These are phyloP conservation scores for Aspergillus carbonarius DNA, from an alignment of 2,329 filamentous ascomycete genomes.

Conservation along the genomic window DNA sequence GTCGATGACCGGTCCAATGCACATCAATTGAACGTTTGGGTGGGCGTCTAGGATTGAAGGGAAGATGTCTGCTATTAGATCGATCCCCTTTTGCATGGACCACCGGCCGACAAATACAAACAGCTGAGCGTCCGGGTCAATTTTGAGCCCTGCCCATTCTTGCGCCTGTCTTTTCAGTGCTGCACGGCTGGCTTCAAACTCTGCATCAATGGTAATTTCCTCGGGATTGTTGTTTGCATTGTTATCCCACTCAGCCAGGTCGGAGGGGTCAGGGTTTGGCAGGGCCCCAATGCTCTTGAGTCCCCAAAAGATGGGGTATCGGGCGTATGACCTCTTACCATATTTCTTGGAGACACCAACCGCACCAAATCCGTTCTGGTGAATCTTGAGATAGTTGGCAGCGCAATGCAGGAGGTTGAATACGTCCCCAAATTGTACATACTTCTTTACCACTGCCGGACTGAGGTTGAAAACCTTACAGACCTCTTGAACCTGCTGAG, in stretches of 20 bases:
- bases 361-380: constrained; percentile 66
- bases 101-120: constrained; percentile 68
- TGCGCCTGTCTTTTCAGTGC: constrained; percentile 60
- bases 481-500: constrained; percentile 60
- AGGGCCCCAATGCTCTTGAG: constrained; percentile 61
- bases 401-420: constrained; percentile 67
- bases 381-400: constrained; percentile 63
- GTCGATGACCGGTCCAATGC: constrained; percentile 64
- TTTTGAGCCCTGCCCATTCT: constrained; percentile 63
- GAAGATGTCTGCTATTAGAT: constrained; percentile 66
- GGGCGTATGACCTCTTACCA: constrained; percentile 62
- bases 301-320: constrained; percentile 69
- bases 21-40: constrained; percentile 60
- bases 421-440: constrained; percentile 66
- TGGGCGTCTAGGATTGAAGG: constrained; percentile 61
- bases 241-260: constrained; percentile 40
- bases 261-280: constrained; percentile 64
- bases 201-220: constrained; percentile 53
- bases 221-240: constrained; percentile 57
- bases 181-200: constrained; percentile 53
- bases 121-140: constrained; percentile 60
- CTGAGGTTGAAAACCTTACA: constrained; percentile 63
- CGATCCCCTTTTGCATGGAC: constrained; percentile 67
- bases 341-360: constrained; percentile 68
- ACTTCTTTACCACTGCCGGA: constrained; percentile 55